Evolutionary conservation across 441 rosid species (phyloP).

Genomic region (Euphorbia neoarborescens): DNA sequence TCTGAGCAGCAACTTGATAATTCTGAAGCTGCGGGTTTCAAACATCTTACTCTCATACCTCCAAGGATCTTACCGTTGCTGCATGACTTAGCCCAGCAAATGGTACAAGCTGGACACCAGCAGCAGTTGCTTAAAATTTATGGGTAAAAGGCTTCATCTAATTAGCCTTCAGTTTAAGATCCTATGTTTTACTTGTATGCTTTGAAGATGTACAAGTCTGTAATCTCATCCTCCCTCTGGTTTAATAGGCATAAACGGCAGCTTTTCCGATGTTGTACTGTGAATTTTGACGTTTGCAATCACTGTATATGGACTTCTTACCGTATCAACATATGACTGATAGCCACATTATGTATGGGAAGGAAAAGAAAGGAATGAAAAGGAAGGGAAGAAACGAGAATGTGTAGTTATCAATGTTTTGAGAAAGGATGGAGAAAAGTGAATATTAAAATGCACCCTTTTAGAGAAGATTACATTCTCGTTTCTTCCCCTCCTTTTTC

Average conservation of each 20-base stretch:
- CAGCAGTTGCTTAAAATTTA: conserved; percentile 66
- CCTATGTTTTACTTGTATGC: background rate
- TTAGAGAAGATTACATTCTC: too few species aligned
- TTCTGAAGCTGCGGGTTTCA: conserved; percentile 52
- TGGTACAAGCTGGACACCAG: conserved; percentile 87
- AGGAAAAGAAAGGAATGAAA: background rate
- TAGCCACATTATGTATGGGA: background rate
- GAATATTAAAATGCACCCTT: too few species aligned
- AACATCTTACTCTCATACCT: conserved; percentile 76
- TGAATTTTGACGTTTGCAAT: background rate
- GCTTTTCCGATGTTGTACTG: background rate
- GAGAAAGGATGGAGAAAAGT: too few species aligned
- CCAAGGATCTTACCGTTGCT: conserved; percentile 74
- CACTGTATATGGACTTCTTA: background rate
- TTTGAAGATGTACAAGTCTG: background rate
- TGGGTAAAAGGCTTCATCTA: conserved; percentile 36
- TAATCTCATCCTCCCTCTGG: background rate
- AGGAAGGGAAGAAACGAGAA: too few species aligned
- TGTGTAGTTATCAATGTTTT: too few species aligned
- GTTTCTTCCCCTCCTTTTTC: background rate
- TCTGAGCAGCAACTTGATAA: conserved; percentile 45
- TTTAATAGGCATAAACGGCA: background rate
- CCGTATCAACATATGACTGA: background rate
- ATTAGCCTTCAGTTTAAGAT: background rate
- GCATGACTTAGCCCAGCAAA: conserved; percentile 85